Conservation (phyloP, 805 yeast genomes). For the Yarrowia alimentaria region DNA sequence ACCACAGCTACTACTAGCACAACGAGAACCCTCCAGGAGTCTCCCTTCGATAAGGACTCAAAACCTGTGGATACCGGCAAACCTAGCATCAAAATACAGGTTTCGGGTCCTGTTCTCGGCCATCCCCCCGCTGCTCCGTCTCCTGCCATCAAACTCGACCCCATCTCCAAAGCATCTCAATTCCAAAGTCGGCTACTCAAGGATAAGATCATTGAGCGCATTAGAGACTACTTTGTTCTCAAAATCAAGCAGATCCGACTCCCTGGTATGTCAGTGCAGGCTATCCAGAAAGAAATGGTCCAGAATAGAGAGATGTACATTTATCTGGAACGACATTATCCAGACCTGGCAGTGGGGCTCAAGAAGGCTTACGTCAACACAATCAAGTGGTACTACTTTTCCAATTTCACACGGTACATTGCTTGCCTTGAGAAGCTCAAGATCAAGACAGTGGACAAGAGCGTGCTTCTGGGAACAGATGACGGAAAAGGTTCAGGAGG, state of each 20-base stretch:
- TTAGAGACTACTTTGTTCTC: conserved; percentile 63
- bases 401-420: conserved; percentile 72
- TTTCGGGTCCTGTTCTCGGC: conserved; percentile 5
- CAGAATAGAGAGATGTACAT: conserved; percentile 59
- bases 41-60: conserved; percentile 2
- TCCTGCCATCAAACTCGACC: conserved; percentile 23
- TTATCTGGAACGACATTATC: conserved; percentile 56
- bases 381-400: conserved; percentile 88
- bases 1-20: not conserved
- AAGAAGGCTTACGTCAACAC: conserved; percentile 80
- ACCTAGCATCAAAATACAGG: conserved; percentile 7
- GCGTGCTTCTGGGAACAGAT: conserved; percentile 54
- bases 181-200: conserved; percentile 52
- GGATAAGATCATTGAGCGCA: conserved; percentile 67
- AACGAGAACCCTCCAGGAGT: conserved; percentile 1
- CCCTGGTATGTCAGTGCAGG: conserved; percentile 68
- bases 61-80: not conserved
- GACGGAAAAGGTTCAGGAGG: conserved; percentile 6
- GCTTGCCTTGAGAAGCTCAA: conserved; percentile 67
- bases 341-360: conserved; percentile 66
- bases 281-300: conserved; percentile 64
- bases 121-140: not conserved
- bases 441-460: conserved; percentile 54
- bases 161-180: conserved; percentile 31
- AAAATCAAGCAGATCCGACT: conserved; percentile 67